Conservation (phyloP, 768 basidiomycete species). For the Russula vinacea region DNA sequence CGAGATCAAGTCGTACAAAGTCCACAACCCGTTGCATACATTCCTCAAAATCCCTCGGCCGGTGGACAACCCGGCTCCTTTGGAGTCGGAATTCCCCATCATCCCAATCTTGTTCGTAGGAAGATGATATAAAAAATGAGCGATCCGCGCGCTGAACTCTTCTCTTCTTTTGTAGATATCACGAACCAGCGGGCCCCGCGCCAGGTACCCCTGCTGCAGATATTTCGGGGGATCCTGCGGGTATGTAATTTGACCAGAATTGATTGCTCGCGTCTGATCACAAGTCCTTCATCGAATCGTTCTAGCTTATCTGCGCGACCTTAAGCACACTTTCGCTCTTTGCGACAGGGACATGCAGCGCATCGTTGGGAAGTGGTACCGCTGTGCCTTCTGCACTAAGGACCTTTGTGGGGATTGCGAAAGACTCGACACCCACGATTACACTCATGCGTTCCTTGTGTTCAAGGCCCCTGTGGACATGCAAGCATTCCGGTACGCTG, state of each 20-base stretch:
- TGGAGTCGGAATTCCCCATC: constrained; percentile 55
- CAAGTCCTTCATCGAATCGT: neutral
- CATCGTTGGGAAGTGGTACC: constrained; percentile 87
- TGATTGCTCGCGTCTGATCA: neutral
- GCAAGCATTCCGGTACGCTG: constrained; percentile 60
- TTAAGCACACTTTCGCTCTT: constrained; percentile 64
- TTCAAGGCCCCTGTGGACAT: constrained; percentile 86
- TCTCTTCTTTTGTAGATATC: constrained; percentile 48
- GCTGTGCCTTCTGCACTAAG: constrained; percentile 82
- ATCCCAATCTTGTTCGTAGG: constrained; percentile 62
- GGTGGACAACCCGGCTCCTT: constrained; percentile 51
- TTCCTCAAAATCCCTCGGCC: constrained; percentile 87
- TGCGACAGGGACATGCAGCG: constrained; percentile 84
- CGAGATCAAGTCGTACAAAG: constrained; percentile 68
- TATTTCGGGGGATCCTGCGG: constrained; percentile 51
- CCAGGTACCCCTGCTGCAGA: constrained; percentile 35
- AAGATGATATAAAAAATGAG: no score
- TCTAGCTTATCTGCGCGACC: constrained; percentile 59
- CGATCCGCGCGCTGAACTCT: neutral
- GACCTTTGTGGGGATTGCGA: constrained; percentile 89
- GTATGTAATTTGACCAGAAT: constrained; percentile 37
- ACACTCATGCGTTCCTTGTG: constrained; percentile 79
- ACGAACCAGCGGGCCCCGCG: constrained; percentile 55
- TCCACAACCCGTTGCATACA: constrained; percentile 81
- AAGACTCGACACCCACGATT: constrained; percentile 74